Percentiles rank a stretch among this genome's conserved stretches.
Evolutionary conservation across 2,329 filamentous ascomycete species (phyloP).

Genomic region (Diaporthe sp.): DNA sequence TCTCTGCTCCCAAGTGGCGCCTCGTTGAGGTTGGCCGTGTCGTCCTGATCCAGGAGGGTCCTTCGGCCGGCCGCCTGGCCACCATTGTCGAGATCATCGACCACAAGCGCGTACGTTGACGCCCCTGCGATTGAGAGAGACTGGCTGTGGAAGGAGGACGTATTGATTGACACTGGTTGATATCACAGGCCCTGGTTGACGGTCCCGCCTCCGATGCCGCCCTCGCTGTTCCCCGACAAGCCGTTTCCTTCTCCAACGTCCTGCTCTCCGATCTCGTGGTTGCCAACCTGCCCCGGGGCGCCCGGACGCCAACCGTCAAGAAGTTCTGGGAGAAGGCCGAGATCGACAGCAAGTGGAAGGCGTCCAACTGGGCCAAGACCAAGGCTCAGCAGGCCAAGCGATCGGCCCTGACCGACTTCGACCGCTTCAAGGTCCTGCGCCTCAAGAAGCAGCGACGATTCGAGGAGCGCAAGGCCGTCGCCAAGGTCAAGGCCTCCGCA

Average conservation of each 20-base stretch:
- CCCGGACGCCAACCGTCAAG: constrained; percentile 86
- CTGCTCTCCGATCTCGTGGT: constrained; percentile 93
- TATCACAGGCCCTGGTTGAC: constrained; percentile 88
- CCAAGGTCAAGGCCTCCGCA: constrained; percentile 89
- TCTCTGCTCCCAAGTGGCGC: constrained; percentile 90
- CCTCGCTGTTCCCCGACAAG: constrained; percentile 87
- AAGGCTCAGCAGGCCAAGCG: constrained; percentile 87
- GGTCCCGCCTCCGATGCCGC: constrained; percentile 87
- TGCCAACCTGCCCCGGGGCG: constrained; percentile 85
- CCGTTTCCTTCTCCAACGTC: constrained; percentile 83
- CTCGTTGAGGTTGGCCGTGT: constrained; percentile 98
- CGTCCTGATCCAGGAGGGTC: constrained; percentile 89
- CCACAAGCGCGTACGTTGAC: constrained; percentile 96
- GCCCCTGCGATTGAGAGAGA: constrained; percentile 35
- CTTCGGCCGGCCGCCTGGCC: constrained; percentile 87
- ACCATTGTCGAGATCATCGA: constrained; percentile 99
- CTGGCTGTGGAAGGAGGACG: constrained; percentile 25
- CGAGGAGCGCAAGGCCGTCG: constrained; percentile 96
- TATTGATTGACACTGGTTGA: constrained; percentile 48
- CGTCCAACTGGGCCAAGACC: constrained; percentile 96
- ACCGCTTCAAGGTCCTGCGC: constrained; percentile 99
- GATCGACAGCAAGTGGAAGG: constrained; percentile 93
- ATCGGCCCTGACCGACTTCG: constrained; percentile 95
- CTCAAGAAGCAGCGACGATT: constrained; percentile 99
- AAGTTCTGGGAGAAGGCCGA: constrained; percentile 91